These are phyloP conservation scores for Myriosclerotinia scirpicola DNA, from an alignment of 2,329 filamentous ascomycete species.

Conservation along the genomic window DNA sequence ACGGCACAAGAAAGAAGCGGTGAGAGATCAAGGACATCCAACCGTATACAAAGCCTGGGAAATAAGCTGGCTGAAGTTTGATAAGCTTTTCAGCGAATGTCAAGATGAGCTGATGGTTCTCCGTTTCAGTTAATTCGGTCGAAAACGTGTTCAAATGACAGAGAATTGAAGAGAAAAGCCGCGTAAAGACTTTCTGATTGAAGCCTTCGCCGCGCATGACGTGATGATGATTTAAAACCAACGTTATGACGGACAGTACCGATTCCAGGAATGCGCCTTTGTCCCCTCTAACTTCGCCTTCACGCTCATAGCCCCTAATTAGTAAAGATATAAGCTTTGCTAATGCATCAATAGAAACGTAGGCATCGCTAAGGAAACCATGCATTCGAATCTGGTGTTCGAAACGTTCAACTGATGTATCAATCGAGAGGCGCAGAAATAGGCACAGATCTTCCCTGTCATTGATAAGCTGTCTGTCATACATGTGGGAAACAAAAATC, in stretches of 20 bases:
- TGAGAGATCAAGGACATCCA: conserved; percentile 86
- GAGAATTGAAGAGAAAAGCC: conserved; percentile 80
- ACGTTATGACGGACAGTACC: conserved; percentile 71
- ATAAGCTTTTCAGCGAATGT: conserved; percentile 70
- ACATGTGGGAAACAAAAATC: conserved; percentile 82
- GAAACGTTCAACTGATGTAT: conserved; percentile 74
- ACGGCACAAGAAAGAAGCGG: conserved; percentile 75
- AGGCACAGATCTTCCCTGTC: conserved; percentile 73
- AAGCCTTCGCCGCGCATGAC: conserved; percentile 76
- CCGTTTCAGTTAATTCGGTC: conserved; percentile 58
- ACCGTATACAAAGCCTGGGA: conserved; percentile 79
- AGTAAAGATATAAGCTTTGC: conserved; percentile 77
- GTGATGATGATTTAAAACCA: conserved; percentile 85
- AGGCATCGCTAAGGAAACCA: conserved; percentile 58
- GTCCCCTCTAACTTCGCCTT: conserved; percentile 57
- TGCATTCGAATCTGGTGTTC: conserved; percentile 66
- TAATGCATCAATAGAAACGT: conserved; percentile 71
- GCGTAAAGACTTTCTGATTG: conserved; percentile 87
- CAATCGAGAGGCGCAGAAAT: conserved; percentile 80
- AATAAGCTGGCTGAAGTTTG: conserved; percentile 71
- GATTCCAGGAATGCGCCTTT: conserved; percentile 75
- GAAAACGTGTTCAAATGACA: conserved; percentile 66
- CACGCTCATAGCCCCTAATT: conserved; percentile 65
- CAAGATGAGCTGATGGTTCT: conserved; percentile 68
- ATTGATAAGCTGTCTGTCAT: conserved; percentile 69